Evolutionary conservation across 371 early-diverging fungal genomes (phyloP), one percentile per base, ranked within the genome.

Genomic region (Amoeboaphelidium protococcarum): DNA sequence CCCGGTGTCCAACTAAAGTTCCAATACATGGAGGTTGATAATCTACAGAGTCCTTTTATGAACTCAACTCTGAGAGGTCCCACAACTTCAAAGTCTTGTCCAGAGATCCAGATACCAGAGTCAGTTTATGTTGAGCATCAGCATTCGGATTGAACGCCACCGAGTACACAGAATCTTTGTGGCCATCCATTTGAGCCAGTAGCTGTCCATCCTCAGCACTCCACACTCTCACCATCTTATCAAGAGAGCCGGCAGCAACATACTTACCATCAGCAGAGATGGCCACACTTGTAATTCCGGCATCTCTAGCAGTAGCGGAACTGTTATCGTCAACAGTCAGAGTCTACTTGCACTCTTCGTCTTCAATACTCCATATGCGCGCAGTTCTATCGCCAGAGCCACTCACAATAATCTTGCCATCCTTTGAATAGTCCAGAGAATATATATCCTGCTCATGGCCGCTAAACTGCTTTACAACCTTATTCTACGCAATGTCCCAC

Each of bases 381-480:
- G 74, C 81, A 0, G 84, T 86, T 49, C 81, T 73, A 61, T 97
- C 98, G 24, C 96, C 96, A 20, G 82, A 80, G 22, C 96, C 98
- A 19, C 82, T 81, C 23, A 89, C 84, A 49, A 97, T 73, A 40
- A 73, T 72, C 50, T 76, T 67, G 24, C 96, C 94, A 58, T 92
- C 87, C 37, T 77, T 65, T 49, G 88, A 83, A 62, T 89, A 95
- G 51, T 92, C 97, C 53, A 97, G 64, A 21, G 82, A 79, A 54
- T 94, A 92, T 54, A 96, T 91, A 59, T 94, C 96, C 62, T 86
- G 85, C 45, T 82, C 85, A 58, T 97, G 98, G 10, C 97, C 98
- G 23, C 48, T 26, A 26, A 67, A 50, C 22, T 40, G 24, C 20
- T 40, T 31, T 26, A 43, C 19, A 25, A 63, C 44, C 24, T 47